phyloP scores from a whole-genome alignment of 2,329 filamentous ascomycete species.

The Stachybotrys chartarum region DNA sequence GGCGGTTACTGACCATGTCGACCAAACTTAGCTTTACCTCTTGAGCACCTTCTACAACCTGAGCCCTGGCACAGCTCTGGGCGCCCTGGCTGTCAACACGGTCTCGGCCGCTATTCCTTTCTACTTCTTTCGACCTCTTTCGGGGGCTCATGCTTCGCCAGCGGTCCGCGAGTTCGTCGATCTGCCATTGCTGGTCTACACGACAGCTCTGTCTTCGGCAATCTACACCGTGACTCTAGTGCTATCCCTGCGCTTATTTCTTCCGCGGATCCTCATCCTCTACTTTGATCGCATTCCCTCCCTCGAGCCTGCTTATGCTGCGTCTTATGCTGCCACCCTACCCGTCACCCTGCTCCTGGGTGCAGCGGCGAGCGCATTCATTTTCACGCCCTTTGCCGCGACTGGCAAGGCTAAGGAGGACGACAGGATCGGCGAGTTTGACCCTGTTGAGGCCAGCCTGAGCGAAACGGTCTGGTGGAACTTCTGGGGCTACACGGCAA shows the following conservation, averaged over 20 bases:
- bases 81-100: constrained; percentile 61
- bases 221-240: constrained; percentile 73
- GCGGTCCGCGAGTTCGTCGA: constrained; percentile 63
- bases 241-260: constrained; percentile 58
- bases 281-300: constrained; percentile 69
- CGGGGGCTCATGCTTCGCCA: constrained; percentile 52
- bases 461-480: constrained; percentile 66
- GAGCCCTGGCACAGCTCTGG: constrained; percentile 49
- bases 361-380: constrained; percentile 63
- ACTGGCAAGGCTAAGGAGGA: constrained; percentile 42
- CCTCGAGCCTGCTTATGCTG: constrained; percentile 59
- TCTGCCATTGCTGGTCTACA: constrained; percentile 53
- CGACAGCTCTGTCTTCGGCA: constrained; percentile 58
- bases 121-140: constrained; percentile 62
- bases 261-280: constrained; percentile 64
- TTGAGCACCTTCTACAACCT: constrained; percentile 72
- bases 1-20: background rate
- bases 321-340: constrained; percentile 53
- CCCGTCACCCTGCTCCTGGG: constrained; percentile 55
- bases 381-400: constrained; percentile 64
- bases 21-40: constrained; percentile 54
- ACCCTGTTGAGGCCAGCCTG: constrained; percentile 58
- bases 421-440: constrained; percentile 45
- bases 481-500: constrained; percentile 59
- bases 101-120: constrained; percentile 67